Percentiles rank a stretch among this genome's conserved stretches.
phyloP scores from a whole-genome alignment of 1,284 basidiomycete species.

The Chalciporus sp. region DNA sequence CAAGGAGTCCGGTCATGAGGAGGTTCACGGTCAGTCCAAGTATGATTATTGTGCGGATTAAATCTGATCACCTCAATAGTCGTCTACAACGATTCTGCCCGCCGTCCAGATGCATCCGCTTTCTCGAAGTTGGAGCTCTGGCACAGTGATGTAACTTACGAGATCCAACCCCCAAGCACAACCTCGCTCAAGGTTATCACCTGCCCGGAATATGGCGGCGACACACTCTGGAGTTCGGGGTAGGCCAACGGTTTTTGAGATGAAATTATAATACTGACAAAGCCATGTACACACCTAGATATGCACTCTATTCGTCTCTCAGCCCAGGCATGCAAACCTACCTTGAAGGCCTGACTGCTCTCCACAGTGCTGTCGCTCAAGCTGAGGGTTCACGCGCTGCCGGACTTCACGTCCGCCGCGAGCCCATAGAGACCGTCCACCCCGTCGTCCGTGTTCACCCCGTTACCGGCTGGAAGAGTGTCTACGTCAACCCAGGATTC shows the following conservation, averaged over 20 bases:
- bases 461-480: constrained; percentile 79
- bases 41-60: not conserved
- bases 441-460: constrained; percentile 76
- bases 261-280: constrained; percentile 7
- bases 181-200: constrained; percentile 72
- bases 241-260: constrained; percentile 21
- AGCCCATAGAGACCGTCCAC: constrained; percentile 70
- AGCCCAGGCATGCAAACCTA: constrained; percentile 69
- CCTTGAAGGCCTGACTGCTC: constrained; percentile 63
- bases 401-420: constrained; percentile 63
- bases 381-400: constrained; percentile 68
- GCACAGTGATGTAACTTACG: constrained; percentile 83
- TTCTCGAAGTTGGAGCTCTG: constrained; percentile 81
- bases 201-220: constrained; percentile 65
- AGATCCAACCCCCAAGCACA: constrained; percentile 70
- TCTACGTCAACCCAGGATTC: constrained; percentile 77
- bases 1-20: constrained; percentile 69
- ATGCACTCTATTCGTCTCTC: constrained; percentile 71
- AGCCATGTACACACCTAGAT: constrained; percentile 37
- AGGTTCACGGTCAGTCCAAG: constrained; percentile 66
- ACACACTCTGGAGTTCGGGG: constrained; percentile 74
- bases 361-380: constrained; percentile 71
- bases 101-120: constrained; percentile 68
- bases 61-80: constrained; percentile 40
- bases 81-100: constrained; percentile 68